A percentile compares a stretch with the other conserved stretches of the same genome.
Evolutionary conservation across 2,329 filamentous ascomycete genomes (phyloP).

Genomic region (Lecanosticta acicola): DNA sequence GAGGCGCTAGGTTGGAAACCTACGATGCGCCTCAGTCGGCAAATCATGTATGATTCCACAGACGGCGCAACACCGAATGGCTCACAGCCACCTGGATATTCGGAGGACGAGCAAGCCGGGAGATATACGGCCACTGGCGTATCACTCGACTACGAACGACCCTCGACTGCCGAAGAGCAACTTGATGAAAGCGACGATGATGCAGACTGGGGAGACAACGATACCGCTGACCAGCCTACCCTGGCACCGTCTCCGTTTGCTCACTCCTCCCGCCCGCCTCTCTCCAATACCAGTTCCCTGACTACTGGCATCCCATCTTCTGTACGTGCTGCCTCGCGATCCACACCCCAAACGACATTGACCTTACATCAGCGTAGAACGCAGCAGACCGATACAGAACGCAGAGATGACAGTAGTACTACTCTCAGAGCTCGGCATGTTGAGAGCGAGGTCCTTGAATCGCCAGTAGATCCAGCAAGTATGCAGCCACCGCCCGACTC

Average conservation of each 20-base stretch:
- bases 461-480: neutral
- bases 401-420: slow-evolving; percentile 3
- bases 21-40: slow-evolving; percentile 11
- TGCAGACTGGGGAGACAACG: slow-evolving; percentile 19
- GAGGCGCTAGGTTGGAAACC: slow-evolving; percentile 19
- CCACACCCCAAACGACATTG: slow-evolving; percentile 13
- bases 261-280: slow-evolving; percentile 13
- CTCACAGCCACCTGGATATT: slow-evolving; percentile 27
- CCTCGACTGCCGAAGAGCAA: slow-evolving; percentile 21
- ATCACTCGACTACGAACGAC: slow-evolving; percentile 18
- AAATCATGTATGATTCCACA: slow-evolving; percentile 21
- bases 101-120: slow-evolving; percentile 22
- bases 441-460: neutral
- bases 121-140: slow-evolving; percentile 10
- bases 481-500: neutral
- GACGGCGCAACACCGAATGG: slow-evolving; percentile 13
- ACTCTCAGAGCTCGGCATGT: slow-evolving; percentile 1
- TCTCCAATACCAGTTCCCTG: slow-evolving; percentile 6
- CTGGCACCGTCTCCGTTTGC: slow-evolving; percentile 15
- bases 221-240: slow-evolving; percentile 4
- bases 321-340: slow-evolving; percentile 14
- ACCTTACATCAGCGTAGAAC: slow-evolving; percentile 20
- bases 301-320: slow-evolving; percentile 1
- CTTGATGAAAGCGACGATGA: slow-evolving; percentile 28
- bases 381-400: slow-evolving; percentile 2